Evolutionary conservation across 1,284 basidiomycete genomes (phyloP), one percentile per base, ranked within the genome.

Genomic region (Leccinum pseudoinsigne): DNA sequence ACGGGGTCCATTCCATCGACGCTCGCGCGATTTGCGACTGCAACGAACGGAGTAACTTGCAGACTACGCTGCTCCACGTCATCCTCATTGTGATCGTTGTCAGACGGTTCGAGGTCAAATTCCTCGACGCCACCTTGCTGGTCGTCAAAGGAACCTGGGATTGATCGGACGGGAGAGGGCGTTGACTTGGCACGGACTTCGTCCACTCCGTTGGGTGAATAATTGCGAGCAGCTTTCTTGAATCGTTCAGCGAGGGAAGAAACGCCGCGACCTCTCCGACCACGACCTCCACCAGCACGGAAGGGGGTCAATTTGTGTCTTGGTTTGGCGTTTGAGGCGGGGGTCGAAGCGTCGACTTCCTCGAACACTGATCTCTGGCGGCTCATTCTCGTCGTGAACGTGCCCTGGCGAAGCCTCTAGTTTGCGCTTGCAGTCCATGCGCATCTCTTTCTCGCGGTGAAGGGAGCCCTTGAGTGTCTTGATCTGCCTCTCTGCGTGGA

Each of bases 1-100:
- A 79, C 82, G 10, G 92, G 92, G 68, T 94, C 92, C 89, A 94
- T 92, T 47, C 91, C 91, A 59, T 94, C 92, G 10, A 93, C 80
- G 68, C 89, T 92, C 2, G 83, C 83, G 38, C 81, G 79, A 65
- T 87, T 88, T 3, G 85, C 86, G 23, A 72, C 74, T 55, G 75
- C 72, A 62, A 75, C 74, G 55, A 72, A 68, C 16, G 79, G 79
- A 2, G 83, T 82, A 18, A 61, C 63, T 14, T 79, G 79, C 16
- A 79, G 76, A 11, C 79, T 73, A 21, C 68, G 72, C 16, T 77
- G 75, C 12, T 75, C 75, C 34, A 28, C 34, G 7, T 79, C 79
- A 21, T 78, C 77, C 7, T 77, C 76, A 3, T 76, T 68, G 11
- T 78, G 80, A 55, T 81, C 78, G 11, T 79, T 79, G 6, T 79